These are phyloP conservation scores for Tylopilus sp. DNA, from an alignment of 1,284 basidiomycete species.

Conservation along the genomic window DNA sequence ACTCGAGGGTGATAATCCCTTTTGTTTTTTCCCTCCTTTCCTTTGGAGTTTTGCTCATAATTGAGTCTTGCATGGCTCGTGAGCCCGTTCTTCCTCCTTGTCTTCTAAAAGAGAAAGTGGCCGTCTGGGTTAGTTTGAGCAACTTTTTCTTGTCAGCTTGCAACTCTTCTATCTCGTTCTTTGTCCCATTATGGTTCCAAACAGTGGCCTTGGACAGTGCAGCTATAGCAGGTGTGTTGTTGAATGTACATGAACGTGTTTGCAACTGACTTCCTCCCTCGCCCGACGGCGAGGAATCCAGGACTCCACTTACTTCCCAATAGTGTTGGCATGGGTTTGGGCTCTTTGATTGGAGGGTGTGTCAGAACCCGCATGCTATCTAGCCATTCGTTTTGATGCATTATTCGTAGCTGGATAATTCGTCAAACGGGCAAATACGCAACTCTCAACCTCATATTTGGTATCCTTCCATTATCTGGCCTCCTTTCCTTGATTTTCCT, in stretches of 20 bases:
- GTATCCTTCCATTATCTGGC: slow-evolving; percentile 23
- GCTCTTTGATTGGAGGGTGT: slow-evolving; percentile 20
- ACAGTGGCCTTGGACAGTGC: slow-evolving; percentile 26
- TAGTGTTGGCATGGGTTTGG: slow-evolving; percentile 27
- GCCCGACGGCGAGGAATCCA: neutral
- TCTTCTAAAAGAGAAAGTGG: slow-evolving; percentile 22
- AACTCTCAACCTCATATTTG: slow-evolving; percentile 21
- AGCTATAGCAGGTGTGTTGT: slow-evolving; percentile 22
- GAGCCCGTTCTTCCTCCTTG: slow-evolving; percentile 23
- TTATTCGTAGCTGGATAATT: slow-evolving; percentile 21
- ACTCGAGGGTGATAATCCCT: slow-evolving; percentile 16
- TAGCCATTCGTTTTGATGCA: neutral
- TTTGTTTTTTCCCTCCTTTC: slow-evolving; percentile 21
- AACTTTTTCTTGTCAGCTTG: slow-evolving; percentile 23
- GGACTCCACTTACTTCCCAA: slow-evolving; percentile 28
- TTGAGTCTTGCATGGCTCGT: slow-evolving; percentile 18
- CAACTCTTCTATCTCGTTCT: slow-evolving; percentile 30
- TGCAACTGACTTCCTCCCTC: neutral
- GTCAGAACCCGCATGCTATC: neutral
- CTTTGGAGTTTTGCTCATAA: slow-evolving; percentile 14
- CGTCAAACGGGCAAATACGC: slow-evolving; percentile 30
- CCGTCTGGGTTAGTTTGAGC: slow-evolving; percentile 24
- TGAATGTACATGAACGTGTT: neutral
- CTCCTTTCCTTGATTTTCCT: slow-evolving; percentile 17
- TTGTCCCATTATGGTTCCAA: slow-evolving; percentile 31